phyloP scores from a whole-genome alignment of 2,329 filamentous ascomycete genomes.

The Phialophora chinensis region DNA sequence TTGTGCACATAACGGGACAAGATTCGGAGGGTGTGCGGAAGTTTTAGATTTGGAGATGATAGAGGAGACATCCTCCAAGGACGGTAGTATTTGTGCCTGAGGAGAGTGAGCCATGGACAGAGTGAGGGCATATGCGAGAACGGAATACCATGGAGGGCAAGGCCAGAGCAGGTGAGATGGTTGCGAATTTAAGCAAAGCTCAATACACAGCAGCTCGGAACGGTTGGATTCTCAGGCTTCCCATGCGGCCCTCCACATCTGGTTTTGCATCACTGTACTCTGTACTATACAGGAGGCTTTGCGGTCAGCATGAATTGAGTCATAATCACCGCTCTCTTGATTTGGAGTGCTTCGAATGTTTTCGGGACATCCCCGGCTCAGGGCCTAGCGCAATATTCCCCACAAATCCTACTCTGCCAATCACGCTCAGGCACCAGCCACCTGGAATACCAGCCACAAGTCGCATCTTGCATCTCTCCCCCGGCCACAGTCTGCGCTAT shows the following conservation, averaged over 20 bases:
- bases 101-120: constrained; percentile 19
- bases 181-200: neutral
- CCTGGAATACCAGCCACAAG: constrained; percentile 14
- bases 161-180: neutral
- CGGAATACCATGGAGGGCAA: constrained; percentile 9
- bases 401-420: constrained; percentile 1
- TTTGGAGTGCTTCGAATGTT: constrained; percentile 6
- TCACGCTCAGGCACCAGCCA: constrained; percentile 8
- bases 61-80: constrained; percentile 64
- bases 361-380: constrained; percentile 7
- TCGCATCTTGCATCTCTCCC: neutral
- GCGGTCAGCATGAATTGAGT: constrained; percentile 12
- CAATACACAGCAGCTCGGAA: neutral
- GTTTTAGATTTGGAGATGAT: constrained; percentile 60
- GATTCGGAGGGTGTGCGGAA: constrained; percentile 69
- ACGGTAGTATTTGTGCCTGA: constrained; percentile 62
- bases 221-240: neutral
- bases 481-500: constrained; percentile 3
- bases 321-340: constrained; percentile 13
- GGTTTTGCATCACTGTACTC: neutral
- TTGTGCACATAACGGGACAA: constrained; percentile 81
- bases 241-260: neutral
- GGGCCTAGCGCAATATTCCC: neutral
- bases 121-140: neutral
- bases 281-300: neutral